Conservation (phyloP, 352 stramenopile species). For the Elongisporangium undulatum region DNA sequence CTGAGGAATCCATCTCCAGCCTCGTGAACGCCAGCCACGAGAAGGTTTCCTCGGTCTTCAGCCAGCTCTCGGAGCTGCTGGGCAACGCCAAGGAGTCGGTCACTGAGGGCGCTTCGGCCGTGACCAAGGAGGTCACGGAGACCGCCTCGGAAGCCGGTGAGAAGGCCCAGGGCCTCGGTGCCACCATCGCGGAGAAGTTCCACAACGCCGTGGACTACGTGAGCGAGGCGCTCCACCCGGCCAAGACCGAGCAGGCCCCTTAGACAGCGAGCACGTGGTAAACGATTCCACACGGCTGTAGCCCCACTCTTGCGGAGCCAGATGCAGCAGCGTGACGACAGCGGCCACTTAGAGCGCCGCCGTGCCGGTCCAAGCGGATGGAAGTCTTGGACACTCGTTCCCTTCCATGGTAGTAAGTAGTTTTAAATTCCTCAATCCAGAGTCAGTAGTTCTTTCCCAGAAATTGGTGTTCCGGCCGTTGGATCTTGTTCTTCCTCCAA, state of each 20-base stretch:
- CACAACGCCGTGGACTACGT: slow-evolving; percentile 12
- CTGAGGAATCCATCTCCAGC: not conserved
- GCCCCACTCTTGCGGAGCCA: slow-evolving; percentile 1
- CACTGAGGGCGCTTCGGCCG: not conserved
- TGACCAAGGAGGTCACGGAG: not conserved
- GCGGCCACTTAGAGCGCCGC: slow-evolving; percentile 19
- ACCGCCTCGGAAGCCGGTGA: not conserved
- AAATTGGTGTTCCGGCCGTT: not conserved
- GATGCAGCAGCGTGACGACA: slow-evolving; percentile 11
- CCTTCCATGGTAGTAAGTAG: not conserved
- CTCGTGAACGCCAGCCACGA: not conserved
- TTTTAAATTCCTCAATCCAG: not conserved
- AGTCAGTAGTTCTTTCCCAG: not conserved
- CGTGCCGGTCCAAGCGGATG: slow-evolving; percentile 2
- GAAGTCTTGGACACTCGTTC: not conserved
- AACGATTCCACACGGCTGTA: slow-evolving; percentile 5
- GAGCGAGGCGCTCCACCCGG: slow-evolving; percentile 7
- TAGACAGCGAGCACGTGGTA: slow-evolving; percentile 5
- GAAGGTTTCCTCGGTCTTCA: not conserved
- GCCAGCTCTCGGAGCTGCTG: not conserved
- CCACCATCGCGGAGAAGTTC: not conserved
- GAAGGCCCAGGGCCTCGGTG: not conserved
- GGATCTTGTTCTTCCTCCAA: not conserved
- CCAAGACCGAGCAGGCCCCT: not conserved
- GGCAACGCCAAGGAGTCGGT: not conserved